phyloP scores from a whole-genome alignment of 108 stramenopile species.

The Pseudonitzschia delicatissima region DNA sequence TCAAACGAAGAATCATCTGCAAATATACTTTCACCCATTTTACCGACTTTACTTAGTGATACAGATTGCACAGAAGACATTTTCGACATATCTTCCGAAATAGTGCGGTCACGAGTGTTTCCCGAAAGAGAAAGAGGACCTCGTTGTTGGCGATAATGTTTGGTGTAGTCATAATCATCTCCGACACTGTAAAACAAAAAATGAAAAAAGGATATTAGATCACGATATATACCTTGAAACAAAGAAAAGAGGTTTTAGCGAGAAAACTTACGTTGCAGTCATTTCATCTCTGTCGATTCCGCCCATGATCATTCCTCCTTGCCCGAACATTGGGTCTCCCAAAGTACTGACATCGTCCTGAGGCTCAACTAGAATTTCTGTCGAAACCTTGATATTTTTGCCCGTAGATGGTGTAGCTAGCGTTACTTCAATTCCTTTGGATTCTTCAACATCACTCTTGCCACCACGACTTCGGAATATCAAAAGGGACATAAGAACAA shows the following conservation, averaged over 20 bases:
- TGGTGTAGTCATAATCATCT: conserved; percentile 60
- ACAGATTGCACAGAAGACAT: conserved; percentile 18
- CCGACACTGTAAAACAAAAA: conserved; percentile 33
- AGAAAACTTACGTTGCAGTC: conserved; percentile 28
- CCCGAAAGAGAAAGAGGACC: conserved; percentile 3
- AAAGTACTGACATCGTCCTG: conserved; percentile 82
- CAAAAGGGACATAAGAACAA: conserved; percentile 25
- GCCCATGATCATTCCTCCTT: conserved; percentile 47
- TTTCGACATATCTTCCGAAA: conserved; percentile 33
- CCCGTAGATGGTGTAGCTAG: not conserved
- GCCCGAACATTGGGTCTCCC: conserved; percentile 77
- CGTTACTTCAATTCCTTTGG: conserved; percentile 8
- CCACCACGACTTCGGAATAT: not conserved
- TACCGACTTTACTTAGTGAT: conserved; percentile 23
- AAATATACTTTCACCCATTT: conserved; percentile 43
- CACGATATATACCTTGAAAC: not conserved
- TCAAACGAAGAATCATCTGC: conserved; percentile 64
- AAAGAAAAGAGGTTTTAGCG: not conserved
- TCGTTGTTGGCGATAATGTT: conserved; percentile 32
- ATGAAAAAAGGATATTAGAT: not conserved
- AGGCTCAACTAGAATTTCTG: conserved; percentile 55
- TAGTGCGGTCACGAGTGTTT: conserved; percentile 8
- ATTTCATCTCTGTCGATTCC: conserved; percentile 45
- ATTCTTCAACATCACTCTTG: not conserved
- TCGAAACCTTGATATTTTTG: conserved; percentile 9